Evolutionary conservation across 306 rosid genomes (phyloP), one percentile per base, ranked within the genome.

Genomic region (Medicago lupulina): DNA sequence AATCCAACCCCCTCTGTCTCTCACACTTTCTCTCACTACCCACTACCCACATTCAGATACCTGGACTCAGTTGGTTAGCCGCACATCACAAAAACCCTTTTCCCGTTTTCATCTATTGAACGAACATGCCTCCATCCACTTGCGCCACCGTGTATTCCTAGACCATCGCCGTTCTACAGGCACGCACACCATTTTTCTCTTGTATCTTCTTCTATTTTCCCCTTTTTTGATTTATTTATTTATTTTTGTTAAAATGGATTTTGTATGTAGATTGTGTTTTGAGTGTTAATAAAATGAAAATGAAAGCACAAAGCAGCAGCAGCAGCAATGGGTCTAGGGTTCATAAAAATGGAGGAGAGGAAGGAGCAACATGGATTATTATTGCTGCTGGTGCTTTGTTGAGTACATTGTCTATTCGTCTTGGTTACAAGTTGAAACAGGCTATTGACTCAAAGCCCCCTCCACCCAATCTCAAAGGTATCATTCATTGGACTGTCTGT

Each of bases 361-460:
- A 91, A 72, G 96, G 97, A 21, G 86, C 90, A 63, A 87, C 88
- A 68, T 94, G 96, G 98, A 75, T 94, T 73, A 86, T 94, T 61
- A 88, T 94, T 86, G 98, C 96, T 53, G 97, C 95, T 2, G 96
- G 96, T 78, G 98, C 95, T 75, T 80, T 94, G 83, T 82, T 94
- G 79, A 94, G 96, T 79, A 86, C 95, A 1, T 70, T 92, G 75
- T 94, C 98, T 3, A 49, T 94, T 67, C 96, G 98, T 23, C 87
- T 92, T 63, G 94, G 97, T 73, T 91, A 76, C 96, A 94, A 90
- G 84, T 86, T 92, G 86, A 94, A 87, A 82, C 98, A 94, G 76
- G 93, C 85, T 15, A 80, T 88, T 69, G 96, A 95, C 78, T 76
- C 85, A 0, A 93, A 83, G 80, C 96, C 31, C 31, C 31, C 85